Percentiles rank a stretch among this genome's conserved stretches.
These are phyloP conservation scores for Metschnikowia arizonensis DNA, from an alignment of 805 yeast species.

Conservation along the genomic window DNA sequence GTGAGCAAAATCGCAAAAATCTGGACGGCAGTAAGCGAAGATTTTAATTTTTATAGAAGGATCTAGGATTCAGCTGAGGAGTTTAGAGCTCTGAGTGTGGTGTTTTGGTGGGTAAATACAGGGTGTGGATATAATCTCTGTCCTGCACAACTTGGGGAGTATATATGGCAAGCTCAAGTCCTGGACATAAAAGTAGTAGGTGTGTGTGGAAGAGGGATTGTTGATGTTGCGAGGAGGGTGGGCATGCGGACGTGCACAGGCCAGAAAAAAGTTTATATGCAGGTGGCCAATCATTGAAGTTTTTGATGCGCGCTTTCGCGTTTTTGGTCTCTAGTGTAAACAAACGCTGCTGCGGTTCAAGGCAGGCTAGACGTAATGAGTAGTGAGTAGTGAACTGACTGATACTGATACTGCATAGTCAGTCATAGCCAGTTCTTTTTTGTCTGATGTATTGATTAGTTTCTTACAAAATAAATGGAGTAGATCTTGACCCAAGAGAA, in stretches of 20 bases:
- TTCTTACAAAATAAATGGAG: too few species aligned
- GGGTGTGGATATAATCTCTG: slow-evolving; percentile 20
- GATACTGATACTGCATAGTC: too few species aligned
- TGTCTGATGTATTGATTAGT: too few species aligned
- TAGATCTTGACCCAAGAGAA: too few species aligned
- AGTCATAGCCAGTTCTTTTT: too few species aligned
- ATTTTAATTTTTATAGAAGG: neutral
- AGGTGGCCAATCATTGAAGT: slow-evolving; percentile 15
- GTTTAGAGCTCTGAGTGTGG: slow-evolving; percentile 1
- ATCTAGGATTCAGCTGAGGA: neutral
- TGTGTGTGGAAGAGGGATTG: slow-evolving; percentile 21
- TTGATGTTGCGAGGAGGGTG: slow-evolving; percentile 17
- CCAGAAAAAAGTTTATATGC: slow-evolving; percentile 9
- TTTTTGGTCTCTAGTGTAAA: too few species aligned
- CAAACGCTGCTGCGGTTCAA: too few species aligned
- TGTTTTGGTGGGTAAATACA: slow-evolving; percentile 9
- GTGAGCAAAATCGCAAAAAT: neutral
- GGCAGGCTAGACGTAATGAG: too few species aligned
- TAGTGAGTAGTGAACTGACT: too few species aligned
- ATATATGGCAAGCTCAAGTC: slow-evolving; percentile 14
- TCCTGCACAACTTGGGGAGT: slow-evolving; percentile 20
- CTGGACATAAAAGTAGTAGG: slow-evolving; percentile 24
- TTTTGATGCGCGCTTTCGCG: too few species aligned
- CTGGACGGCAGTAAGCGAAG: neutral
- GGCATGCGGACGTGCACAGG: slow-evolving; percentile 17